These are phyloP conservation scores for Agrocybe pediades DNA, from an alignment of 768 basidiomycete species.

Conservation along the genomic window DNA sequence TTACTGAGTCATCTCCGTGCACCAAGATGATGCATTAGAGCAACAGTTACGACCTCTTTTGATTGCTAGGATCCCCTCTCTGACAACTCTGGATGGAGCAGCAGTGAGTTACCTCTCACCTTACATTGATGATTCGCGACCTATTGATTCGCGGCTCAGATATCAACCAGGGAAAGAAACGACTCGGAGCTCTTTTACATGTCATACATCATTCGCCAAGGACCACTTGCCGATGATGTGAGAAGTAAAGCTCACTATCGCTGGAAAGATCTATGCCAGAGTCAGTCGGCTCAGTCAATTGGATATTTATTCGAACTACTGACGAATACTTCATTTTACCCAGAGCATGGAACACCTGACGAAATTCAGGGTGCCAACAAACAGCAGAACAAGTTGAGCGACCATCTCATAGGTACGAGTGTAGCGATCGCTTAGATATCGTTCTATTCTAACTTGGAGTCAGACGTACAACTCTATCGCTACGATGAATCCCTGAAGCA, in stretches of 20 bases:
- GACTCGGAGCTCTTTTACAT: slow-evolving; percentile 87
- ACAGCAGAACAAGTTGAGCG: slow-evolving; percentile 54
- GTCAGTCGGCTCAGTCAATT: slow-evolving; percentile 39
- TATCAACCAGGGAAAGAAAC: slow-evolving; percentile 67
- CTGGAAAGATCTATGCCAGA: slow-evolving; percentile 62
- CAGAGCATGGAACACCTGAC: slow-evolving; percentile 63
- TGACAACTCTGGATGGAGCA: slow-evolving; percentile 65
- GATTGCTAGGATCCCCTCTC: slow-evolving; percentile 68
- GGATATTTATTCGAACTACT: slow-evolving; percentile 3
- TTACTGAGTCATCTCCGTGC: slow-evolving; percentile 8
- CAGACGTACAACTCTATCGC: slow-evolving; percentile 24
- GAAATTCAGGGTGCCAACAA: slow-evolving; percentile 28
- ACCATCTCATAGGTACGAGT: slow-evolving; percentile 59
- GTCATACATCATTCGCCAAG: slow-evolving; percentile 56
- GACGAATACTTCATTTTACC: not conserved
- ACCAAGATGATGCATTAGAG: slow-evolving; percentile 35
- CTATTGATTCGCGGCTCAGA: slow-evolving; percentile 41
- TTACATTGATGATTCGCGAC: slow-evolving; percentile 1
- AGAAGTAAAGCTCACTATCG: slow-evolving; percentile 57
- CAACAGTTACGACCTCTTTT: slow-evolving; percentile 56
- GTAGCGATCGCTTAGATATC: not conserved
- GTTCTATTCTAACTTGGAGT: not conserved
- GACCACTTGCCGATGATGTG: slow-evolving; percentile 41
- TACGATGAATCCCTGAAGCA: slow-evolving; percentile 16
- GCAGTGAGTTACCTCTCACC: slow-evolving; percentile 39